phyloP scores from a whole-genome alignment of 2,329 filamentous ascomycete genomes.

The Cladophialophora bantiana region DNA sequence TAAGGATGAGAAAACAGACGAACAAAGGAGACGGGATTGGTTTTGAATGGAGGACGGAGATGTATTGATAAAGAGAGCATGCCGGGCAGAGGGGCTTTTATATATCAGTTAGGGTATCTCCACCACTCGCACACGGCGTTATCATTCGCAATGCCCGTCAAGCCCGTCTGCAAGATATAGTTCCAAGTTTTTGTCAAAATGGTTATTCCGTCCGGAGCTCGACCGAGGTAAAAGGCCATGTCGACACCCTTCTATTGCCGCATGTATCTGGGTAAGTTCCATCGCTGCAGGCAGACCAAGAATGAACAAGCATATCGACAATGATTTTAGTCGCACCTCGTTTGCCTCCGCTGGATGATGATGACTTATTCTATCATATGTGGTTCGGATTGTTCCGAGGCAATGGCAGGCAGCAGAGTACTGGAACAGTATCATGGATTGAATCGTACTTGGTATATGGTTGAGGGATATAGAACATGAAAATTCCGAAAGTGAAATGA shows the following conservation, averaged over 20 bases:
- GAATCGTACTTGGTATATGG: not conserved
- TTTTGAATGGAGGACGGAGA: not conserved
- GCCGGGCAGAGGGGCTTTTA: not conserved
- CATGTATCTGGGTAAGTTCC: not conserved
- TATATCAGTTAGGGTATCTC: not conserved
- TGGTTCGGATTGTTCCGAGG: not conserved
- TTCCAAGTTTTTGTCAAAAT: constrained; percentile 4
- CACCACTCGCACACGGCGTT: not conserved
- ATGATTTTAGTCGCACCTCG: not conserved
- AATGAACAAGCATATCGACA: no score
- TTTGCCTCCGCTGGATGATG: not conserved
- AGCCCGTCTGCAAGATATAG: not conserved
- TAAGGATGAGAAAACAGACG: not conserved
- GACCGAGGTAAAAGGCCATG: constrained; percentile 8
- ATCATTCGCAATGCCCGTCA: not conserved
- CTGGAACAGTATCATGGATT: not conserved
- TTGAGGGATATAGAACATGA: not conserved
- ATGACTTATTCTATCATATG: not conserved
- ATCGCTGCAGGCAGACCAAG: not conserved
- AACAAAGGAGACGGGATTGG: not conserved
- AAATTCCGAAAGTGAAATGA: not conserved
- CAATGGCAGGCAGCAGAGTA: not conserved
- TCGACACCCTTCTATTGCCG: not conserved
- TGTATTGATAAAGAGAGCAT: not conserved
- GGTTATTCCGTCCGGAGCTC: not conserved